Conservation (phyloP, 139 green algal genomes). For the Zygnema cylindricum region DNA sequence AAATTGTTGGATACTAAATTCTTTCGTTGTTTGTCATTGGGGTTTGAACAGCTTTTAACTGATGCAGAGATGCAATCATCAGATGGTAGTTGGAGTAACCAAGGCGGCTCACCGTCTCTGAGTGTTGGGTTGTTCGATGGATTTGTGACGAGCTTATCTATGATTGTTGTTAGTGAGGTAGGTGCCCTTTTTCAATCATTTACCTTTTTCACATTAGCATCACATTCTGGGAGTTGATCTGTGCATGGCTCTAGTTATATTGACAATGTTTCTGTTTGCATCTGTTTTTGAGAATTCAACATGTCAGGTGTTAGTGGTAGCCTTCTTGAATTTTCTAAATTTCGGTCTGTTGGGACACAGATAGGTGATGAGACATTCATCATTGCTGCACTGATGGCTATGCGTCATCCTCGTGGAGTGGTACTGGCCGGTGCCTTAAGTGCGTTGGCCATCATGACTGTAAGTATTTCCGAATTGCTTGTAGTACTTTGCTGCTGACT, state of each 20-base stretch:
- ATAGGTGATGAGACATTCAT: conserved; percentile 75
- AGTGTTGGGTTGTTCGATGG: conserved; percentile 31
- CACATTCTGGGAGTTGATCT: neutral
- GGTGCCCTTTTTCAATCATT: neutral
- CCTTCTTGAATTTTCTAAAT: neutral
- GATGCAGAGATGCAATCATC: too few relatives aligned
- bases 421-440: conserved; percentile 62
- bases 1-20: too few relatives aligned
- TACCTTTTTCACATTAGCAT: neutral
- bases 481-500: neutral
- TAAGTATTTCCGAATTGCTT: conserved; percentile 22
- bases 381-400: conserved; percentile 71
- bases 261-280: neutral
- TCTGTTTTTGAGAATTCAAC: neutral
- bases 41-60: too few relatives aligned
- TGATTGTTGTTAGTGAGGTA: conserved; percentile 56
- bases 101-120: too few relatives aligned
- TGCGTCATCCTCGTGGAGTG: conserved; percentile 65
- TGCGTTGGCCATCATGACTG: conserved; percentile 69
- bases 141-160: conserved; percentile 46
- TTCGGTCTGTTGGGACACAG: conserved; percentile 11
- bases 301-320: neutral
- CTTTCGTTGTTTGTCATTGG: too few relatives aligned
- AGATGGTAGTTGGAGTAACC: too few relatives aligned
- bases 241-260: neutral